Evolutionary conservation across 495 filamentous ascomycete genomes (phyloP), one percentile per base, ranked within the genome.

Genomic region (Cercophora samala): DNA sequence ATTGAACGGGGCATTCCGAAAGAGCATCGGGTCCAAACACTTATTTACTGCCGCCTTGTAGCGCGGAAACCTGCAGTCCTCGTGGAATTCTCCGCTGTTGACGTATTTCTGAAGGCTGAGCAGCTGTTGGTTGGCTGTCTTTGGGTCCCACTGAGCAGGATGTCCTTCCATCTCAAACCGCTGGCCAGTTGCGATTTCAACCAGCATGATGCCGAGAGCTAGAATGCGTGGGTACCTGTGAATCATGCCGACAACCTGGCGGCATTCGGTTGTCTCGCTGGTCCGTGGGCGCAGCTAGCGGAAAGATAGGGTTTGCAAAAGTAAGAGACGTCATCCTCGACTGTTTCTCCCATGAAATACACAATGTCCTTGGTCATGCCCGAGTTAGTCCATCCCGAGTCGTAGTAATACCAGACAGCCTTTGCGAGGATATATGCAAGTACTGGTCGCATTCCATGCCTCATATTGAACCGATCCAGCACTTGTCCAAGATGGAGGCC

Each of bases 321-420:
- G 51, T 53, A 53, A 17, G 11, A 3, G 3, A 19, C 19, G 3
- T 9, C 51, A 53, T 53, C 51, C 15, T 4, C 51, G 15, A 2
- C 3, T 2, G 51, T 19, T 9, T 53, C 51, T 2, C 15, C 11
- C 51, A 53, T 53, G 51, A 53, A 53, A 53, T 46, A 66, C 22
- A 66, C 58, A 62, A 64, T 70, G 21, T 58, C 61, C 21, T 61
- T 24, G 18, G 29, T 62, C 69, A 72, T 72, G 26, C 26, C 5
- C 26, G 5, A 3, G 26, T 29, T 29, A 2, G 26, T 29, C 69
- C 69, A 72, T 37, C 69, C 67, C 19, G 69, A 72, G 53, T 72
- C 69, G 58, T 72, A 72, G 66, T 69, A 72, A 24, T 72, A 58
- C 69, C 67, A 72, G 17, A 72, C 63, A 26, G 66, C 67, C 58